phyloP scores from a whole-genome alignment of 768 basidiomycete genomes.

The Guyanaporus albipodus region DNA sequence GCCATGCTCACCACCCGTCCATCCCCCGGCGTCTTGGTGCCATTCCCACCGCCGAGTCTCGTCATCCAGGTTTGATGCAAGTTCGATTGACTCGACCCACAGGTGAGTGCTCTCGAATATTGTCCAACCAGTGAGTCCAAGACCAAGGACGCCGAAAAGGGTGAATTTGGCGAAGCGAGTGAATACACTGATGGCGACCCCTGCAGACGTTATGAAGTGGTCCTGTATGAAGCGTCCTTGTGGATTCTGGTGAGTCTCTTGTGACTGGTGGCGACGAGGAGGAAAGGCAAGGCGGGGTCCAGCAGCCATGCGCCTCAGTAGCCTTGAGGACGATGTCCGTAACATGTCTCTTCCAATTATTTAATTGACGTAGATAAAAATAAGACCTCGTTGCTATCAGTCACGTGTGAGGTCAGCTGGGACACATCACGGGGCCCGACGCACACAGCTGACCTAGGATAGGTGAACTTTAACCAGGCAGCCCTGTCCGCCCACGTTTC shows the following conservation, averaged over 20 bases:
- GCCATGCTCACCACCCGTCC: conserved; percentile 54
- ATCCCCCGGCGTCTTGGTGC: conserved; percentile 58
- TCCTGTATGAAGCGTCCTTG: conserved; percentile 26
- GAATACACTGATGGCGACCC: conserved; percentile 42
- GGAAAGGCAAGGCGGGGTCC: conserved; percentile 1
- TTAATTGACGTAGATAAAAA: neutral
- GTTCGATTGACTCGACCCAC: conserved; percentile 59
- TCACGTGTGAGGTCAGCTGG: too few relatives aligned
- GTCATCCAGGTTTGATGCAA: conserved; percentile 44
- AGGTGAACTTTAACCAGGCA: too few relatives aligned
- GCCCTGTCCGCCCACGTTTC: too few relatives aligned
- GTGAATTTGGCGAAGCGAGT: conserved; percentile 49
- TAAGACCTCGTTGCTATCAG: too few relatives aligned
- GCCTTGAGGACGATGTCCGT: conserved; percentile 8
- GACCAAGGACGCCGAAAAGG: conserved; percentile 39
- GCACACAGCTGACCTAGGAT: too few relatives aligned
- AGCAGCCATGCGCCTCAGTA: conserved; percentile 2
- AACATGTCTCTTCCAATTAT: conserved; percentile 4
- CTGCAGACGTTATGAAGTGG: conserved; percentile 33
- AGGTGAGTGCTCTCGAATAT: conserved; percentile 56
- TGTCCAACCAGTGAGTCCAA: conserved; percentile 43
- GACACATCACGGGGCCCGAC: too few relatives aligned
- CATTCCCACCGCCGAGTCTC: conserved; percentile 62
- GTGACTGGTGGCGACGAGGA: conserved; percentile 17
- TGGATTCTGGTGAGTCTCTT: conserved; percentile 5